A percentile compares a stretch with the other conserved stretches of the same genome.
Conservation (phyloP, 768 basidiomycete species). For the Dictyophora rubrovolvata region DNA sequence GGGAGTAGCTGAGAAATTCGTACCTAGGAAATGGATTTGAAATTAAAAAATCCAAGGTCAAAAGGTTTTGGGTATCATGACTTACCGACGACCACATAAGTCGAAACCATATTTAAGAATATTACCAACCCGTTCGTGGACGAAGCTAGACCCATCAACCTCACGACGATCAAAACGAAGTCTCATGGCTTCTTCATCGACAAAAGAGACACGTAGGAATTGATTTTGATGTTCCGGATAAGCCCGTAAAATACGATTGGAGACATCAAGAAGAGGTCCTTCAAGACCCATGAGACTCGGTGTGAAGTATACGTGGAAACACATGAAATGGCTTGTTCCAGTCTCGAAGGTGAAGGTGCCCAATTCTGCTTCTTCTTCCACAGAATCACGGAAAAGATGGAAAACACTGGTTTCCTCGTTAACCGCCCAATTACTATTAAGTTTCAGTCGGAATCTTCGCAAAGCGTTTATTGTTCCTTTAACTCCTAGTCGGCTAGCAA, state of each 20-base stretch:
- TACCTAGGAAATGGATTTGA: constrained; percentile 23
- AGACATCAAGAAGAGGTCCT: constrained; percentile 49
- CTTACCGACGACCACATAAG: constrained; percentile 35
- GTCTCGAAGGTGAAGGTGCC: neutral
- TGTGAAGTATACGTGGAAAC: constrained; percentile 38
- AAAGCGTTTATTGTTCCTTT: constrained; percentile 9
- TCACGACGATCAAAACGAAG: constrained; percentile 45
- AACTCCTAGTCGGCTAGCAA: constrained; percentile 32
- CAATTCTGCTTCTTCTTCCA: neutral
- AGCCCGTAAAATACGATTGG: constrained; percentile 49
- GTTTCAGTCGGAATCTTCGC: neutral
- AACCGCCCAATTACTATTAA: neutral
- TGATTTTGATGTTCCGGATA: constrained; percentile 38
- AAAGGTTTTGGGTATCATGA: neutral
- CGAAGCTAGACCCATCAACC: constrained; percentile 40
- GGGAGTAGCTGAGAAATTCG: constrained; percentile 60
- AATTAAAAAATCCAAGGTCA: neutral
- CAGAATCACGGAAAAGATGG: neutral
- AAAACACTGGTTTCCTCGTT: neutral
- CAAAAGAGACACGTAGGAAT: constrained; percentile 55
- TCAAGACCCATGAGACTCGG: constrained; percentile 43
- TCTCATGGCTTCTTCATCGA: constrained; percentile 45
- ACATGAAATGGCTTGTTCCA: constrained; percentile 25
- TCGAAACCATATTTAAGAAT: constrained; percentile 34
- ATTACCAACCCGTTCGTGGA: constrained; percentile 36